Evolutionary conservation across 2,329 filamentous ascomycete genomes (phyloP), one percentile per base, ranked within the genome.

Genomic region (Gnomoniopsis sp.): DNA sequence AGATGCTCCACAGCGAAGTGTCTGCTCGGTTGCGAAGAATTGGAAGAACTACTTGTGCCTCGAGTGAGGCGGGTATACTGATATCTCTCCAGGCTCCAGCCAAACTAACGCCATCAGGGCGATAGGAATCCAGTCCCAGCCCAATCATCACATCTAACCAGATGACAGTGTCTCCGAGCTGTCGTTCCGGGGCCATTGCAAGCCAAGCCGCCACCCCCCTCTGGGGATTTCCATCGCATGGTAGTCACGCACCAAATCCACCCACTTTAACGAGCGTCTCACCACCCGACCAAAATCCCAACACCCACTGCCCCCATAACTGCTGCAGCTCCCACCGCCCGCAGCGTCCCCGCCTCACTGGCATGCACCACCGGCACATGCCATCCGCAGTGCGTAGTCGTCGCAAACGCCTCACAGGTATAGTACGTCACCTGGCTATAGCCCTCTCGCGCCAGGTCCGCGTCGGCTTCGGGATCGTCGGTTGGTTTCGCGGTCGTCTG

Each of bases 341-440:
- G 19, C 17, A 46, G 51, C 26, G 38, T 52, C 33, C 53, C 21
- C 7, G 52, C 43, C 6, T 23, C n/a, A 52, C 52, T 41, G 43
- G 49, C 59, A 17, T 61, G 50, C 17, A 76, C 55, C 12, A 77
- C 70, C 0, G 74, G 73, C 62, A 71, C 66, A 54, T 75, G 72
- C 71, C 70, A 73, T 11, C 74, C 74, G 62, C 74, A 77, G 49
- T 74, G 72, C 46, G 71, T 68, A 34, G 69, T 63, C 1, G 64
- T 64, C 11, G 58, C 71, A 48, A 64, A 65, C 15, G 70, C 69
- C 7, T 70, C 69, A 61, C 74, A 76, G 26, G 70, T 70, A 62
- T 69, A 75, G 60, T 74, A 76, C 6, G 74, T 75, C n/a, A 71
- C 72, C 65, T 75, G 71, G 14, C 67, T 62, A 59, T 71, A 73